Evolutionary conservation across 2,329 filamentous ascomycete species (phyloP).

Genomic region (Anthostomella pinea): DNA sequence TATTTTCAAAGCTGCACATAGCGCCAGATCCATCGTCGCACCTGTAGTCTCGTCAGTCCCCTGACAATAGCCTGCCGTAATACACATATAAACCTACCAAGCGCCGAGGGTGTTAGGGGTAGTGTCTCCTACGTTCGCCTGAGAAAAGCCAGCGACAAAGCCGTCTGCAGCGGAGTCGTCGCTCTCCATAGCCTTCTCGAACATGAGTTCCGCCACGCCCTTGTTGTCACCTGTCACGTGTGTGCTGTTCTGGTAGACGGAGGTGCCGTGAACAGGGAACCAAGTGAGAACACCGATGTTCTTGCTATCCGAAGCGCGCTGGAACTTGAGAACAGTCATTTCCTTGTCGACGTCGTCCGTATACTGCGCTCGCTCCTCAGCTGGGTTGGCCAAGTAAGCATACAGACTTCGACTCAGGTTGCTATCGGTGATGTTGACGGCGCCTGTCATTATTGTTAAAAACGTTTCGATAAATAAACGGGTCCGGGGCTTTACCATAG

Average conservation of each 20-base stretch:
- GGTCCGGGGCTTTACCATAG: constrained; percentile 44
- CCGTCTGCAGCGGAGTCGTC: constrained; percentile 53
- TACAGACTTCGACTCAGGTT: constrained; percentile 84
- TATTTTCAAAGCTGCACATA: constrained; percentile 70
- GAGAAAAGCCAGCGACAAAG: constrained; percentile 88
- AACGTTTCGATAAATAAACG: not conserved
- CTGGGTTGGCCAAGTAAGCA: constrained; percentile 80
- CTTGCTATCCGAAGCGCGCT: constrained; percentile 66
- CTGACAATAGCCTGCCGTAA: not conserved
- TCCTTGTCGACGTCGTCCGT: constrained; percentile 65
- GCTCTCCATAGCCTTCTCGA: constrained; percentile 66
- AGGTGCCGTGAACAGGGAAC: constrained; percentile 90
- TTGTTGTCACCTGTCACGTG: constrained; percentile 90
- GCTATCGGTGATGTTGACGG: constrained; percentile 62
- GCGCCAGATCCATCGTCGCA: constrained; percentile 78
- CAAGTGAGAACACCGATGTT: constrained; percentile 81
- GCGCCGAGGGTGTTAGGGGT: constrained; percentile 81
- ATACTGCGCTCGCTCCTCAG: constrained; percentile 67
- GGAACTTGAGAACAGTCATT: constrained; percentile 74
- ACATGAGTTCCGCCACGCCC: constrained; percentile 79
- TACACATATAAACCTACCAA: constrained; percentile 39
- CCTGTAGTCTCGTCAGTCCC: constrained; percentile 11
- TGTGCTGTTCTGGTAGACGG: constrained; percentile 86
- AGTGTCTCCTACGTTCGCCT: constrained; percentile 87
- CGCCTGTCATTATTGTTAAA: constrained; percentile 23